Conservation (phyloP, 441 rosid genomes). For the Corymbia citriodora region DNA sequence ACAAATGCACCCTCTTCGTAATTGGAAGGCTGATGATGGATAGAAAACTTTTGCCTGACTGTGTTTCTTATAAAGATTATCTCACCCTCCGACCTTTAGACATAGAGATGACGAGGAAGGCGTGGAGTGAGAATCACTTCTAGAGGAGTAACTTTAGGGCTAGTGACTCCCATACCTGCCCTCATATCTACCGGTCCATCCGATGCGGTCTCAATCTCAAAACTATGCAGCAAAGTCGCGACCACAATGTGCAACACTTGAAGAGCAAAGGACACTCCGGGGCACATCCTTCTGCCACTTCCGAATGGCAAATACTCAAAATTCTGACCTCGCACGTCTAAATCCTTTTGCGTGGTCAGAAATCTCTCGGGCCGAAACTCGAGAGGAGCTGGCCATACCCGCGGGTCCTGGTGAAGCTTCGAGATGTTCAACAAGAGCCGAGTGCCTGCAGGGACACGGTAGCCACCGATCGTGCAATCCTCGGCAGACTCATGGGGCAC, state of each 20-base stretch:
- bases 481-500: constrained; percentile 14
- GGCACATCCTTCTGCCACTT: constrained; percentile 26
- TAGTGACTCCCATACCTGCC: constrained; percentile 14
- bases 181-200: constrained; percentile 16
- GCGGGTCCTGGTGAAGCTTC: constrained; percentile 1
- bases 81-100: neutral
- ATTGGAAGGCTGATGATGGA: neutral
- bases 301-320: constrained; percentile 19
- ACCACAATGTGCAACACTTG: constrained; percentile 10
- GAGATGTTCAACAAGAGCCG: constrained; percentile 1
- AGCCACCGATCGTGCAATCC: constrained; percentile 16
- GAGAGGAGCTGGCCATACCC: constrained; percentile 3
- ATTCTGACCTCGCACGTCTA: constrained; percentile 16
- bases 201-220: constrained; percentile 2
- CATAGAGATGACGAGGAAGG: constrained; percentile 4
- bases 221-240: constrained; percentile 23
- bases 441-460: constrained; percentile 16
- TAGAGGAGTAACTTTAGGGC: constrained; percentile 20
- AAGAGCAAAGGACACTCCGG: constrained; percentile 11
- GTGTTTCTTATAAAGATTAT: neutral
- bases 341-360: constrained; percentile 4
- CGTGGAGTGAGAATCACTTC: constrained; percentile 17
- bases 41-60: neutral
- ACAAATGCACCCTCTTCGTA: neutral
- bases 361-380: constrained; percentile 21